Percentiles rank a stretch among this genome's conserved stretches.
These are phyloP conservation scores for Emericellopsis cladophorae DNA, from an alignment of 2,329 filamentous ascomycete species.

Conservation along the genomic window DNA sequence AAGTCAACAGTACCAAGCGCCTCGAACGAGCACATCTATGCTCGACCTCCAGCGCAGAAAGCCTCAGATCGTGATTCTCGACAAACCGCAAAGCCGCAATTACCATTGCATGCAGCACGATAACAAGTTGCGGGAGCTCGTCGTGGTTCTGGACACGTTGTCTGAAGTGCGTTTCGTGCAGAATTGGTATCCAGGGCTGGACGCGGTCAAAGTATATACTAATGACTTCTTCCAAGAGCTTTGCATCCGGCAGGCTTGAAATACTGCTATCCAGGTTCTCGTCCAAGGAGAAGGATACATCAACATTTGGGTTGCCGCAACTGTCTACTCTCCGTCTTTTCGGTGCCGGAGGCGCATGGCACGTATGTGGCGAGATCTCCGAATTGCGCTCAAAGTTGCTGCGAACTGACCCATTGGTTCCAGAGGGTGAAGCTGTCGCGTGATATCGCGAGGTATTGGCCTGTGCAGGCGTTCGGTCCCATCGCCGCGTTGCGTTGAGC, in stretches of 20 bases:
- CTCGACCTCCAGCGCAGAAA: background rate
- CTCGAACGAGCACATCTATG: conserved; percentile 3
- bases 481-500: conserved; percentile 4
- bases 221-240: conserved; percentile 8
- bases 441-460: no score
- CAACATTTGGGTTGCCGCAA: conserved; percentile 9
- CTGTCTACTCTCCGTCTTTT: conserved; percentile 9
- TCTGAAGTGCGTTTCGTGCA: conserved; percentile 17
- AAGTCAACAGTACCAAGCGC: conserved; percentile 13
- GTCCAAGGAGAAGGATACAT: conserved; percentile 5
- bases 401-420: no score
- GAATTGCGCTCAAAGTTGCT: no score
- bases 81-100: conserved; percentile 13
- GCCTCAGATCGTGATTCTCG: conserved; percentile 1
- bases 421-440: background rate
- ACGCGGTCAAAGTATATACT: conserved; percentile 20
- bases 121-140: conserved; percentile 12
- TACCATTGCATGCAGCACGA: conserved; percentile 22
- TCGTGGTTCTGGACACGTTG: conserved; percentile 10
- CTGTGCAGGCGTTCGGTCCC: background rate
- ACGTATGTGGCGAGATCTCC: no score
- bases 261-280: conserved; percentile 12
- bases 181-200: conserved; percentile 26
- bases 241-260: conserved; percentile 8
- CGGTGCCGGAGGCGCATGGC: background rate